Evolutionary conservation across 345 rosid genomes (phyloP).

Genomic region (Pistacia integerrima): DNA sequence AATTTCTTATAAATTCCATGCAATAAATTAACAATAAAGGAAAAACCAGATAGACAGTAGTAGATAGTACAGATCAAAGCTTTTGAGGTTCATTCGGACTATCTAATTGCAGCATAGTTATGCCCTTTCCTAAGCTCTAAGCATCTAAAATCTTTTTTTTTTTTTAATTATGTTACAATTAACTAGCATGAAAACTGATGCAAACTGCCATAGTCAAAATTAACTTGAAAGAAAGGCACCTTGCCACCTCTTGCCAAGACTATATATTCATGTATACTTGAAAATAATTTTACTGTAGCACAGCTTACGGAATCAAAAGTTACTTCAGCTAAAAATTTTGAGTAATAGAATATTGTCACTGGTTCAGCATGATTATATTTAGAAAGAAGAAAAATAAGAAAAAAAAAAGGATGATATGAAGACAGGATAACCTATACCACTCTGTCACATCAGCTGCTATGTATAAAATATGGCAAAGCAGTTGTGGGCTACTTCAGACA

Average conservation of each 20-base stretch:
- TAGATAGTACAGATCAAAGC: background rate
- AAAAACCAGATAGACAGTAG: background rate
- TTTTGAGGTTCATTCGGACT: background rate
- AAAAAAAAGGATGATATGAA: background rate
- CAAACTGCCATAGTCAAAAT: background rate
- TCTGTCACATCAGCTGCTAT: background rate
- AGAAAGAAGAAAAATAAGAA: background rate
- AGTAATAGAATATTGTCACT: background rate
- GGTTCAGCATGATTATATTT: background rate
- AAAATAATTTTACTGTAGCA: background rate
- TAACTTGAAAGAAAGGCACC: background rate
- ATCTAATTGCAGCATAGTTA: background rate
- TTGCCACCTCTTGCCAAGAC: background rate
- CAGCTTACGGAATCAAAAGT: background rate
- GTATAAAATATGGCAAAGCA: background rate
- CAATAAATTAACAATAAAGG: background rate
- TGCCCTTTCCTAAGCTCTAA: too few relatives aligned
- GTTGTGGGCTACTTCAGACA: background rate
- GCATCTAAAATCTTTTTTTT: too few relatives aligned
- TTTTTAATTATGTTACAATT: too few relatives aligned
- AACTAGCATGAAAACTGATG: background rate
- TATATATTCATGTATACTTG: background rate
- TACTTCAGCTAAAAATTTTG: too few relatives aligned
- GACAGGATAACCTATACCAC: background rate
- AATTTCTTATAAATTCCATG: background rate